Conservation (phyloP, 2,329 filamentous ascomycete genomes). For the Diaporthe capsici region DNA sequence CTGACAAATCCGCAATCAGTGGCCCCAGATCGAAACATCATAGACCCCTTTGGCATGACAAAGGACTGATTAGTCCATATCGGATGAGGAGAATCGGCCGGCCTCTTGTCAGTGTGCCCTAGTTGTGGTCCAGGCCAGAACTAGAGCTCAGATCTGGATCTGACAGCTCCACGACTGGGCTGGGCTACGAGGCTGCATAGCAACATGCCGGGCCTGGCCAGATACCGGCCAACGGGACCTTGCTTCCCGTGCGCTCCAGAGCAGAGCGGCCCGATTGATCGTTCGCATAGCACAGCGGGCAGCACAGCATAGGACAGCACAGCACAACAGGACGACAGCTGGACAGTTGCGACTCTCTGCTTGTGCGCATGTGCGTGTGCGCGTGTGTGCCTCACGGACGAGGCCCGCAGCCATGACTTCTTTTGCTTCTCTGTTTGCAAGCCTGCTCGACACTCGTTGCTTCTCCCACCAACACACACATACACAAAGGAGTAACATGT, state of each 20-base stretch:
- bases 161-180: constrained; percentile 5
- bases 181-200: neutral
- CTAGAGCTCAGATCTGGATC: neutral
- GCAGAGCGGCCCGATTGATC: constrained; percentile 24
- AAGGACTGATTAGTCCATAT: neutral
- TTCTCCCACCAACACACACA: constrained; percentile 8
- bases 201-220: neutral
- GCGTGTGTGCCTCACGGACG: neutral
- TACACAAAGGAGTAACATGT: neutral
- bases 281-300: constrained; percentile 1
- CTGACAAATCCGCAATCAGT: neutral
- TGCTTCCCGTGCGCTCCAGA: constrained; percentile 15
- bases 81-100: neutral
- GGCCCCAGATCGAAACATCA: constrained; percentile 8
- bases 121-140: neutral
- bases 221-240: constrained; percentile 15
- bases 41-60: constrained; percentile 4
- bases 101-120: neutral
- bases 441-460: neutral
- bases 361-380: neutral
- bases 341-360: neutral
- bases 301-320: neutral
- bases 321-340: constrained; percentile 8
- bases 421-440: neutral
- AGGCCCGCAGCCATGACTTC: constrained; percentile 11